These are phyloP conservation scores for Hypomyces perniciosus DNA, from an alignment of 2,329 filamentous ascomycete species.

Conservation along the genomic window DNA sequence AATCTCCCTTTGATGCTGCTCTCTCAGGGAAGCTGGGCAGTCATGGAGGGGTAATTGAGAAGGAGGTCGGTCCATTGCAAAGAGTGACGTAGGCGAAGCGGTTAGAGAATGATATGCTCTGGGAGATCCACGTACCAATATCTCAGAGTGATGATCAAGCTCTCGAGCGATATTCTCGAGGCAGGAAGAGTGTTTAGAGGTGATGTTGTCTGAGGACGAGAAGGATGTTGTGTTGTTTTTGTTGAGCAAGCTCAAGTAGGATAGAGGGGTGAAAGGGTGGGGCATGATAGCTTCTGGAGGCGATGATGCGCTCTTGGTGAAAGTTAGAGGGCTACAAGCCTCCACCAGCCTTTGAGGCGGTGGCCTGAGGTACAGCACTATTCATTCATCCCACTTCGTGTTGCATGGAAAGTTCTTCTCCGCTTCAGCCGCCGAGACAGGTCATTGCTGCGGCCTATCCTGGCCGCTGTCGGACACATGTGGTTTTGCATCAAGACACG, in stretches of 20 bases:
- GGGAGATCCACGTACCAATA: conserved; percentile 10
- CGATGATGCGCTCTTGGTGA: not conserved
- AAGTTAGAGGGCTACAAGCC: not conserved
- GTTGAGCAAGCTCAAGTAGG: not conserved
- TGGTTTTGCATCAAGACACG: not conserved
- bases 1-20: conserved; percentile 9
- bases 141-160: conserved; percentile 6
- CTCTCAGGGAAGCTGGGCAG: conserved; percentile 4
- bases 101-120: not conserved
- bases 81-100: conserved; percentile 8
- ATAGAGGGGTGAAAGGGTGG: conserved; percentile 11
- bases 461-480: not conserved
- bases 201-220: conserved; percentile 1
- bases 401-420: no score
- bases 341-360: not conserved
- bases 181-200: not conserved
- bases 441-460: not conserved
- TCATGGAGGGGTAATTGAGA: conserved; percentile 14
- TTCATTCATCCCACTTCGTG: not conserved
- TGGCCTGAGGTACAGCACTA: not conserved
- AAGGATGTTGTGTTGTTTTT: conserved; percentile 8
- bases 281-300: not conserved
- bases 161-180: conserved; percentile 6
- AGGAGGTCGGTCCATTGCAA: conserved; percentile 8
- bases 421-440: not conserved